Percentiles rank a stretch among this genome's conserved stretches.
Conservation (phyloP, 225 moss, liverwort and hornwort species). For the Marchantia polymorpha region DNA sequence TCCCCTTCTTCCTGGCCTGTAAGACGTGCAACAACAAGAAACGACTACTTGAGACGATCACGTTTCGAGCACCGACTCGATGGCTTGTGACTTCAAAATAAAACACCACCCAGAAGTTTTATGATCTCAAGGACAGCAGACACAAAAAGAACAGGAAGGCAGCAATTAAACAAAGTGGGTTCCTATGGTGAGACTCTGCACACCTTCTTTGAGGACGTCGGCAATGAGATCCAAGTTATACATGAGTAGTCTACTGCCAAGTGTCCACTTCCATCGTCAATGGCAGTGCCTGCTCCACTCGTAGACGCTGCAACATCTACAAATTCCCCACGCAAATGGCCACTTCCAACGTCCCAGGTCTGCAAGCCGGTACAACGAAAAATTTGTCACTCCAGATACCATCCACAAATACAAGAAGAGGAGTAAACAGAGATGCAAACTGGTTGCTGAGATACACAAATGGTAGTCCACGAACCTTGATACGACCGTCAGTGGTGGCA, state of each 20-base stretch:
- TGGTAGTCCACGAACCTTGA: constrained; percentile 52
- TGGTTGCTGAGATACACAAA: no score
- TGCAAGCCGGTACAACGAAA: constrained; percentile 21
- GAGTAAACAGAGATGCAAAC: neutral
- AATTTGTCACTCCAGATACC: neutral
- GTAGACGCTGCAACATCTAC: constrained; percentile 54
- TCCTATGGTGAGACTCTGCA: neutral
- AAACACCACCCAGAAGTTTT: no score
- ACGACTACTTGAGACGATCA: no score
- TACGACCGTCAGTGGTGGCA: constrained; percentile 80
- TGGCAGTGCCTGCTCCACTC: constrained; percentile 31
- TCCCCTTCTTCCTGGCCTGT: constrained; percentile 65
- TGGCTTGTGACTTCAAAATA: no score
- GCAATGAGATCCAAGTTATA: constrained; percentile 62
- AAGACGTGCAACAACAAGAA: neutral
- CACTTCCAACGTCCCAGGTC: constrained; percentile 78
- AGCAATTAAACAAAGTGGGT: neutral
- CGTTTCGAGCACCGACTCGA: no score
- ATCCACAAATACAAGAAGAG: neutral
- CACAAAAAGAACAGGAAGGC: neutral
- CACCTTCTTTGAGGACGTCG: constrained; percentile 62
- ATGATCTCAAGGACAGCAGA: neutral
- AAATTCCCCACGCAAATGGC: constrained; percentile 75
- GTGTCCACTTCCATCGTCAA: constrained; percentile 55
- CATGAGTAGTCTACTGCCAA: constrained; percentile 83